Evolutionary conservation across 768 basidiomycete genomes (phyloP), one percentile per base, ranked within the genome.

Genomic region (Hericium erinaceus): DNA sequence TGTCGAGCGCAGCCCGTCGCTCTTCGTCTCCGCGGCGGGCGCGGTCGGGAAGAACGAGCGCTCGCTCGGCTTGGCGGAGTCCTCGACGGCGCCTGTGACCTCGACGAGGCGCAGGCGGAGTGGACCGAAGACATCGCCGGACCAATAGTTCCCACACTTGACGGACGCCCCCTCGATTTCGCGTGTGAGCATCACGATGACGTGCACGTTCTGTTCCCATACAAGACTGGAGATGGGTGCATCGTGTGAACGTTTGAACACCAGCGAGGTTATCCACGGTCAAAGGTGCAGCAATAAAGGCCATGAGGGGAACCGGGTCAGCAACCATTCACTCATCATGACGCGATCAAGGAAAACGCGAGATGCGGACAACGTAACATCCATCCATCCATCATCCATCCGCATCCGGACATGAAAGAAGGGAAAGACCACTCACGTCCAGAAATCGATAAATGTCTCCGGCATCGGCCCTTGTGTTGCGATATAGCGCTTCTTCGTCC

Each of bases 141-240:
- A 75, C 93, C 94, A 98, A 68, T 98, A 98, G 28, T 83, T 74
- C 28, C 92, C 91, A 67, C 95, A 97, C 70, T 98, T 98, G 65
- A 93, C 77, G 68, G 84, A 81, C 18, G 90, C 80, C 52, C 89
- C 90, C 68, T 98, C 95, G 57, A 89, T 77, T 67, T 95, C 91
- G 58, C 87, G 85, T 3, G 95, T 98, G 57, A 98, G 82, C 95
- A 98, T 98, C 60, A 97, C 89, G 62, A 98, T 92, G 52, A 97
- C 91, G 61, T 89, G 87, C 0, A 97, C 89, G 62, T 91, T 87
- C 70, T 98, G 94, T 66, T 98, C 92, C 89, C 93, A 95, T 55
- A 88, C 84, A 15, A 98, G 78, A 37, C 90, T 92, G 57, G 16
- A 22, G 44, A 16, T 24, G 28, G 37, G 37, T 22, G 18, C 24